Conservation (phyloP, 192 early-diverging fungal species). For the Backusella morwellensis region DNA sequence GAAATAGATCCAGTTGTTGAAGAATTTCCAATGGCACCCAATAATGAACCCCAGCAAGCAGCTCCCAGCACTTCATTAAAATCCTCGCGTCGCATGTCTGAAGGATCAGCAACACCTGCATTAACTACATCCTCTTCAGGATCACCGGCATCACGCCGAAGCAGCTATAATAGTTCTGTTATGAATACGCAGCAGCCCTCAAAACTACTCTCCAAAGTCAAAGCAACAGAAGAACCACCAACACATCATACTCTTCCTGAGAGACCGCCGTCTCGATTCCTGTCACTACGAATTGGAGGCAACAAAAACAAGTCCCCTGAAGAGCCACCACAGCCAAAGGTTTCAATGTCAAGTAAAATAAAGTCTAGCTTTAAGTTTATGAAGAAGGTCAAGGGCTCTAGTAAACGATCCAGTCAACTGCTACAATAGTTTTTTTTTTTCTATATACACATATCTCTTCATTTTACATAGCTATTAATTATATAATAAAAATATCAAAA, state of each 20-base stretch:
- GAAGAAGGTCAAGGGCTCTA: neutral
- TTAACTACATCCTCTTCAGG: neutral
- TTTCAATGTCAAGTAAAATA: neutral
- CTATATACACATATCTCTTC: neutral
- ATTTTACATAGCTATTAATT: too few species aligned
- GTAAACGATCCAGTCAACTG: neutral
- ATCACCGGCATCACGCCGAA: neutral
- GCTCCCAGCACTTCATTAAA: neutral
- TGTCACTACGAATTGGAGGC: neutral
- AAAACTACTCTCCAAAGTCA: neutral
- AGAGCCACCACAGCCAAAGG: neutral
- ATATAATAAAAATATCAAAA: too few species aligned
- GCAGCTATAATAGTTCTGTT: neutral
- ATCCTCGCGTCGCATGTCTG: neutral
- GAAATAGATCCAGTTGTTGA: neutral
- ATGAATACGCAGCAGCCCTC: neutral
- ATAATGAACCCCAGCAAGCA: neutral
- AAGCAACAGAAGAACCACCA: neutral
- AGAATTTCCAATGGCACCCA: neutral
- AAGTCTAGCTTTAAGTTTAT: neutral
- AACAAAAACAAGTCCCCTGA: neutral
- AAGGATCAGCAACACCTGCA: conserved; percentile 5
- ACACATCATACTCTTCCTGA: neutral
- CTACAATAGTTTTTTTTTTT: neutral
- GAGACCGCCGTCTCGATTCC: neutral